Percentiles rank a stretch among this genome's conserved stretches.
Evolutionary conservation across 2,329 filamentous ascomycete genomes (phyloP).

Genomic region (Bipolaris sorokiniana): DNA sequence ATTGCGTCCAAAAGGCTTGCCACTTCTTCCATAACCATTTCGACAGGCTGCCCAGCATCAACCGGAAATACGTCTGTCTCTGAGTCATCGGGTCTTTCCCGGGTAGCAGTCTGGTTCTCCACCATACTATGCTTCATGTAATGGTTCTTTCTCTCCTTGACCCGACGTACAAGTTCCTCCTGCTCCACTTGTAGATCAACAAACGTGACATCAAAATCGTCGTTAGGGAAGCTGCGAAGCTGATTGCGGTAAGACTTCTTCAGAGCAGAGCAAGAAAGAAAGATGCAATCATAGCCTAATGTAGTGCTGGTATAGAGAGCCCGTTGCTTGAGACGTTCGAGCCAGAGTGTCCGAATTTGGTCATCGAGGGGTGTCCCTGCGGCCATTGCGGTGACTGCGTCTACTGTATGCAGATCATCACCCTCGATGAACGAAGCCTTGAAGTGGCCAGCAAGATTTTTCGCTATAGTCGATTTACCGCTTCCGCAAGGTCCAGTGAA

Average conservation of each 20-base stretch:
- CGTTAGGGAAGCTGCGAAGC: conserved; percentile 30
- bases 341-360: not conserved
- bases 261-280: conserved; percentile 52
- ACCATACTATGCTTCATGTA: conserved; percentile 50
- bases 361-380: conserved; percentile 33
- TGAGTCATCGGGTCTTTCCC: conserved; percentile 34
- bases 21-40: conserved; percentile 4
- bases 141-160: conserved; percentile 39
- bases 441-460: conserved; percentile 38
- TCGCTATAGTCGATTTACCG: conserved; percentile 51
- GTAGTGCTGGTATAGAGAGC: not conserved
- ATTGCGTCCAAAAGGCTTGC: not conserved
- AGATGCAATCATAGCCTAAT: not conserved
- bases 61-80: conserved; percentile 50
- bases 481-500: conserved; percentile 52
- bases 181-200: conserved; percentile 46
- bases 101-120: conserved; percentile 41
- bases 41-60: conserved; percentile 19
- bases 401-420: conserved; percentile 47
- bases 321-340: conserved; percentile 2
- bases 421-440: conserved; percentile 51
- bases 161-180: conserved; percentile 39
- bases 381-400: conserved; percentile 45
- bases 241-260: conserved; percentile 43
- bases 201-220: conserved; percentile 38